phyloP scores from a whole-genome alignment of 192 early-diverging fungal species.

The Cetraspora pellucida region DNA sequence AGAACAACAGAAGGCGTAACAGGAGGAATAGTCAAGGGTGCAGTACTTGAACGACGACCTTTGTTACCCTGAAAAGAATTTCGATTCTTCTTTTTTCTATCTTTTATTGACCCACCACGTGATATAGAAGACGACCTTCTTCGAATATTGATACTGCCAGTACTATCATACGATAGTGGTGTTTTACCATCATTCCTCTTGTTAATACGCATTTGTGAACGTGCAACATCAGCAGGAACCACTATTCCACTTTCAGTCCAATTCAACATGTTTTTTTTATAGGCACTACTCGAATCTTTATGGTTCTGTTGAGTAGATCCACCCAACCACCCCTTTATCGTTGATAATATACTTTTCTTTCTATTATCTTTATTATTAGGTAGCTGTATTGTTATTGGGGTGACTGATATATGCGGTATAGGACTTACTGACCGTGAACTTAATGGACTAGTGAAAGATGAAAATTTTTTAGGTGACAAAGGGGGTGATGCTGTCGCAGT shows the following conservation, averaged over 20 bases:
- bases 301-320: not conserved
- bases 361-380: conserved; percentile 1
- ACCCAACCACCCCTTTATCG: conserved; percentile 30
- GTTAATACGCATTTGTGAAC: not conserved
- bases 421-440: conserved; percentile 35
- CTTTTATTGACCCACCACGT: conserved; percentile 19
- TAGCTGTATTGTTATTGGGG: not conserved
- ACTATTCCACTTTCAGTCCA: conserved; percentile 25
- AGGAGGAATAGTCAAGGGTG: conserved; percentile 31
- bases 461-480: conserved; percentile 34
- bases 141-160: not conserved
- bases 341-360: conserved; percentile 17
- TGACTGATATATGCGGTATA: conserved; percentile 10
- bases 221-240: conserved; percentile 17
- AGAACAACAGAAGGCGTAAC: conserved; percentile 33
- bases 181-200: conserved; percentile 27
- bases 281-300: conserved; percentile 14
- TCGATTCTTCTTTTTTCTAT: conserved; percentile 27
- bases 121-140: conserved; percentile 4
- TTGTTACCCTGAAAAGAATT: conserved; percentile 30
- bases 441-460: conserved; percentile 22
- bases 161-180: conserved; percentile 22
- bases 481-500: conserved; percentile 29
- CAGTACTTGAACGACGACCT: conserved; percentile 14
- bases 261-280: conserved; percentile 19